phyloP scores from a whole-genome alignment of 176 grass and related monocot species.

The Lolium perenne region DNA sequence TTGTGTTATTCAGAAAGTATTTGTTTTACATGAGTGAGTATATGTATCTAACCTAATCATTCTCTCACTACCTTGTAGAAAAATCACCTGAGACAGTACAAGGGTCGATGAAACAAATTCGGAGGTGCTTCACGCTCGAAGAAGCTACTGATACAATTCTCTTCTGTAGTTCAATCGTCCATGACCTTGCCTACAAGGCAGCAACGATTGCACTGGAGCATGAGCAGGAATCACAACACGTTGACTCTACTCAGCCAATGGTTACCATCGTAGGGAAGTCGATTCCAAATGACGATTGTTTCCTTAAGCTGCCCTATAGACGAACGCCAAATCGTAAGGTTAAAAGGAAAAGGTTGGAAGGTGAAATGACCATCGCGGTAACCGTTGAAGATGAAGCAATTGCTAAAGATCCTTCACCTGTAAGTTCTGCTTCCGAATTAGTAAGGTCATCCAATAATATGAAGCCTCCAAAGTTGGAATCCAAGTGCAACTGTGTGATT shows the following conservation, averaged over 20 bases:
- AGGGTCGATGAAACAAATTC: slow-evolving; percentile 56
- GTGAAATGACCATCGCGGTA: slow-evolving; percentile 46
- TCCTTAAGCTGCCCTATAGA: slow-evolving; percentile 49
- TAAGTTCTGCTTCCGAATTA: slow-evolving; percentile 47
- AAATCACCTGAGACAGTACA: slow-evolving; percentile 44
- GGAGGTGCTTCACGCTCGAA: slow-evolving; percentile 83
- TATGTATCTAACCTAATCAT: slow-evolving; percentile 28
- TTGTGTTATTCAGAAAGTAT: slow-evolving; percentile 23
- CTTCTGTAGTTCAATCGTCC: slow-evolving; percentile 89
- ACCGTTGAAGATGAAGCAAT: slow-evolving; percentile 26
- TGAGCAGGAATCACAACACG: slow-evolving; percentile 43
- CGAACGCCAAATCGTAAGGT: slow-evolving; percentile 61
- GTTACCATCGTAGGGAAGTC: slow-evolving; percentile 54
- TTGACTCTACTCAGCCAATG: slow-evolving; percentile 36
- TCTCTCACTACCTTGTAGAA: slow-evolving; percentile 44
- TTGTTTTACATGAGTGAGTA: neutral
- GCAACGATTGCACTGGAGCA: slow-evolving; percentile 75
- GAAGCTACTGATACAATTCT: slow-evolving; percentile 85
- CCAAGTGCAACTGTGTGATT: slow-evolving; percentile 95
- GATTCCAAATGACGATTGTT: slow-evolving; percentile 43
- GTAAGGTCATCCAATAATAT: slow-evolving; percentile 54
- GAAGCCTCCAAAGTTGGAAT: slow-evolving; percentile 87
- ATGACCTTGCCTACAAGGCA: slow-evolving; percentile 77
- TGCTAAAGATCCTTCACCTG: slow-evolving; percentile 46
- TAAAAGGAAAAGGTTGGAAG: slow-evolving; percentile 87